phyloP scores from a whole-genome alignment of 2,329 filamentous ascomycete genomes.

The Aureobasidium sp. region DNA sequence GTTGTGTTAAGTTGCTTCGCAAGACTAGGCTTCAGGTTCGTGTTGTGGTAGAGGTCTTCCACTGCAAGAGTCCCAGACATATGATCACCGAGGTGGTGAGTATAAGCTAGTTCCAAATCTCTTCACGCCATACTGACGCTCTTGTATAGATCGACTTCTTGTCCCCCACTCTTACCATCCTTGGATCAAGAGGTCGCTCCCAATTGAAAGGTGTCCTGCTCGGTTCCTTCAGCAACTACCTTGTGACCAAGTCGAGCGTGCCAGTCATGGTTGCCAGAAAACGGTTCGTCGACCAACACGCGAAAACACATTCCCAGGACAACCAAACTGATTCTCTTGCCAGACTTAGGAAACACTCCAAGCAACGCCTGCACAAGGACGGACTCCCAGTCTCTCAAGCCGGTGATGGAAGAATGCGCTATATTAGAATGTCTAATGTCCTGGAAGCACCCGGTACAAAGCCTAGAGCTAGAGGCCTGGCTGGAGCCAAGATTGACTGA shows the following conservation, averaged over 20 bases:
- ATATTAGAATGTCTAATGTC: constrained; percentile 19
- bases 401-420: constrained; percentile 18
- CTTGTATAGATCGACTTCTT: constrained; percentile 70
- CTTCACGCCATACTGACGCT: neutral
- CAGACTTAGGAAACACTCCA: constrained; percentile 19
- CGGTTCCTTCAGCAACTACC: constrained; percentile 93
- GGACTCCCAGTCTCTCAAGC: constrained; percentile 18
- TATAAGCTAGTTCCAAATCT: constrained; percentile 18
- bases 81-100: constrained; percentile 83
- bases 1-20: constrained; percentile 75
- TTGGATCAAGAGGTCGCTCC: constrained; percentile 85
- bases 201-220: constrained; percentile 91
- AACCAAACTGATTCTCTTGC: constrained; percentile 7
- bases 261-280: constrained; percentile 98
- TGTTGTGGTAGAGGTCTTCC: constrained; percentile 90
- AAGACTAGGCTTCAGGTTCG: constrained; percentile 90
- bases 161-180: constrained; percentile 83
- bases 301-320: neutral
- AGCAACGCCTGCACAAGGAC: constrained; percentile 19
- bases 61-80: constrained; percentile 96
- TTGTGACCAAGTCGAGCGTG: constrained; percentile 92
- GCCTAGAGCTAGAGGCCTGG: constrained; percentile 16
- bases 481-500: constrained; percentile 20
- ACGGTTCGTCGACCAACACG: constrained; percentile 15
- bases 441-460: constrained; percentile 18